Evolutionary conservation across 1,284 basidiomycete genomes (phyloP).

Genomic region (Anthracocystis panici-leucophaei): DNA sequence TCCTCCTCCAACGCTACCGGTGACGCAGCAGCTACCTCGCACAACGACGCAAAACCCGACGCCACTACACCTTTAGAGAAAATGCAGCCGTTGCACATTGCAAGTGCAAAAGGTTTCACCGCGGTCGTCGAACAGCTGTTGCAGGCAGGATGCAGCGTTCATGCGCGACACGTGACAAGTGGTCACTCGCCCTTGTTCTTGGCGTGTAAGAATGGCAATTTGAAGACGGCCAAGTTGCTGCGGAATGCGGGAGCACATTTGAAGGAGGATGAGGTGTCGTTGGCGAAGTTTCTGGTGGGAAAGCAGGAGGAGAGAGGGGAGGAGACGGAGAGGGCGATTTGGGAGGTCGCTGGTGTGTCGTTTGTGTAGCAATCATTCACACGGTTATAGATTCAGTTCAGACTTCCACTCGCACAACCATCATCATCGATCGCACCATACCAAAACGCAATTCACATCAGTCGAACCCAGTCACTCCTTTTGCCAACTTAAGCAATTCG

Average conservation of each 20-base stretch:
- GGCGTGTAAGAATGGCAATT: slow-evolving; percentile 62
- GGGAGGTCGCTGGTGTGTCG: slow-evolving; percentile 29
- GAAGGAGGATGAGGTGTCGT: slow-evolving; percentile 55
- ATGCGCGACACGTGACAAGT: slow-evolving; percentile 77
- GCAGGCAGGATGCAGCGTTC: slow-evolving; percentile 85
- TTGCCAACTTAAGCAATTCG: slow-evolving; percentile 18
- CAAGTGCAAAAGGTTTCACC: slow-evolving; percentile 78
- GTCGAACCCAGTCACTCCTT: too few species aligned
- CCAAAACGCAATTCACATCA: too few species aligned
- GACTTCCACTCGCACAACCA: neutral
- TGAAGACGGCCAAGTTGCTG: slow-evolving; percentile 53
- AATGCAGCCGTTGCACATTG: slow-evolving; percentile 81
- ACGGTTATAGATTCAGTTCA: neutral
- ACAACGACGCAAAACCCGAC: slow-evolving; percentile 4
- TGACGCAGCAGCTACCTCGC: slow-evolving; percentile 14
- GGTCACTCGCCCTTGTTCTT: slow-evolving; percentile 79
- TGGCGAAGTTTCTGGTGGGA: slow-evolving; percentile 32
- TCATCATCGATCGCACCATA: neutral
- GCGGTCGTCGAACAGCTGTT: slow-evolving; percentile 77
- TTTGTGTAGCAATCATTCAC: slow-evolving; percentile 7
- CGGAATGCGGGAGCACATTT: slow-evolving; percentile 65
- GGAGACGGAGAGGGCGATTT: slow-evolving; percentile 6
- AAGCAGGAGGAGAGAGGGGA: neutral
- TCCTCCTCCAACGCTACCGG: slow-evolving; percentile 7
- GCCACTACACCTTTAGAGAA: slow-evolving; percentile 43